phyloP scores from a whole-genome alignment of 2,329 filamentous ascomycete species.

The Neopestalotiopsis sp. region DNA sequence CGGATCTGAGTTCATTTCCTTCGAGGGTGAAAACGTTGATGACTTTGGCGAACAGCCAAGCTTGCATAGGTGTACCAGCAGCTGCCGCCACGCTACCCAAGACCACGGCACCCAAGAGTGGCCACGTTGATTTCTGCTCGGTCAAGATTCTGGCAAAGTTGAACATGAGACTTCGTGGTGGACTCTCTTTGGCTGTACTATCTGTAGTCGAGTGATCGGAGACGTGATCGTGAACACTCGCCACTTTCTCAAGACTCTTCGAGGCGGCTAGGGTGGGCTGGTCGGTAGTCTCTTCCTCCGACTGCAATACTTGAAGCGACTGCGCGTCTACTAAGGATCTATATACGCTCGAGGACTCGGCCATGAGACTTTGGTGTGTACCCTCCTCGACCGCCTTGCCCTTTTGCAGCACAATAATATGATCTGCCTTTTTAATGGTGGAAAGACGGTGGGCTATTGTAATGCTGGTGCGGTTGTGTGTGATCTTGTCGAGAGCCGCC shows the following conservation, averaged over 20 bases:
- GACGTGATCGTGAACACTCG: conserved; percentile 36
- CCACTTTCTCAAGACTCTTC: conserved; percentile 39
- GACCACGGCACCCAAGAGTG: not conserved
- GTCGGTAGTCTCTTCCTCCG: too few species aligned
- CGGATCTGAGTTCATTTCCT: conserved; percentile 34
- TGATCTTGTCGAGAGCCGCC: conserved; percentile 64
- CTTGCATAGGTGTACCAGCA: conserved; percentile 54
- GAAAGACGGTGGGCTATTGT: conserved; percentile 77
- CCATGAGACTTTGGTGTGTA: conserved; percentile 25
- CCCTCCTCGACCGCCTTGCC: conserved; percentile 52
- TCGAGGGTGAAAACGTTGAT: conserved; percentile 49
- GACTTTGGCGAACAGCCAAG: conserved; percentile 56
- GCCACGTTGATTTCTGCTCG: conserved; percentile 46
- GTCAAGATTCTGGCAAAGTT: conserved; percentile 58
- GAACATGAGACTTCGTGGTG: not conserved
- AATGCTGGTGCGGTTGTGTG: conserved; percentile 69
- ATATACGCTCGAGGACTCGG: conserved; percentile 17
- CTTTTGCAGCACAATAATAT: conserved; percentile 76
- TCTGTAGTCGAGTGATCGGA: not conserved
- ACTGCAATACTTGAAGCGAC: conserved; percentile 9
- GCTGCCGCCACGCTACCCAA: conserved; percentile 33
- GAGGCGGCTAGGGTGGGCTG: conserved; percentile 24
- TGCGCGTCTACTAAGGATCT: conserved; percentile 25
- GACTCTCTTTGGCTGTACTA: too few species aligned
- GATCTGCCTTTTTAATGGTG: conserved; percentile 78